Evolutionary conservation across 495 filamentous ascomycete genomes (phyloP).

Genomic region (Geoglossum glabrum): DNA sequence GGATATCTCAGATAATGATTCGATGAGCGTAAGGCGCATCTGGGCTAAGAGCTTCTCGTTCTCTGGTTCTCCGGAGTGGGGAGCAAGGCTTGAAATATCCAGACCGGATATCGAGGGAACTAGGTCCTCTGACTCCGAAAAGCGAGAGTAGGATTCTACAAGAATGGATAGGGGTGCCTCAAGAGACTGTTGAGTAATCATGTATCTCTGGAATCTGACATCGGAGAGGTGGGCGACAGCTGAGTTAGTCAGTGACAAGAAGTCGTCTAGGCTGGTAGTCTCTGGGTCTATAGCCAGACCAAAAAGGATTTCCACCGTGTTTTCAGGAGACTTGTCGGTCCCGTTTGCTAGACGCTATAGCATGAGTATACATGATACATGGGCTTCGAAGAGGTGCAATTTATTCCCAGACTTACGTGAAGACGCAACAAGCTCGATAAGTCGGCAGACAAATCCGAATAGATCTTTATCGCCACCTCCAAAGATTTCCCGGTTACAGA

Average conservation of each 20-base stretch:
- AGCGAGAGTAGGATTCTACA: conserved; percentile 17
- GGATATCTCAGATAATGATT: conserved; percentile 42
- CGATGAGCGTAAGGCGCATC: conserved; percentile 32
- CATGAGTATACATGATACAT: conserved; percentile 9
- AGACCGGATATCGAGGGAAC: neutral
- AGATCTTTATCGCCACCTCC: neutral
- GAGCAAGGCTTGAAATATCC: neutral
- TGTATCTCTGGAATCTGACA: conserved; percentile 11
- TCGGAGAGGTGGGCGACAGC: conserved; percentile 12
- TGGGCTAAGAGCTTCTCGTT: conserved; percentile 29
- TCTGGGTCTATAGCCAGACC: neutral
- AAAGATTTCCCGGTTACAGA: neutral
- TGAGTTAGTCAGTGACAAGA: neutral
- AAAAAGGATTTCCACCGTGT: conserved; percentile 7
- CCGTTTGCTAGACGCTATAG: conserved; percentile 2
- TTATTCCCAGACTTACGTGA: conserved; percentile 8
- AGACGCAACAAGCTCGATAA: conserved; percentile 1
- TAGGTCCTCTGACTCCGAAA: conserved; percentile 1
- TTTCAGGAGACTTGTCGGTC: conserved; percentile 12
- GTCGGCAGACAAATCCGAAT: neutral
- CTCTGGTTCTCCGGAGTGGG: conserved; percentile 1
- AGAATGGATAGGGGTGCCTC: conserved; percentile 13
- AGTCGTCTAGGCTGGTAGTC: conserved; percentile 5
- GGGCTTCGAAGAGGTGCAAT: conserved; percentile 2
- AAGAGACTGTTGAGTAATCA: conserved; percentile 11